phyloP scores from a whole-genome alignment of 2,329 filamentous ascomycete genomes.

The Neocatenulostroma microsporum region DNA sequence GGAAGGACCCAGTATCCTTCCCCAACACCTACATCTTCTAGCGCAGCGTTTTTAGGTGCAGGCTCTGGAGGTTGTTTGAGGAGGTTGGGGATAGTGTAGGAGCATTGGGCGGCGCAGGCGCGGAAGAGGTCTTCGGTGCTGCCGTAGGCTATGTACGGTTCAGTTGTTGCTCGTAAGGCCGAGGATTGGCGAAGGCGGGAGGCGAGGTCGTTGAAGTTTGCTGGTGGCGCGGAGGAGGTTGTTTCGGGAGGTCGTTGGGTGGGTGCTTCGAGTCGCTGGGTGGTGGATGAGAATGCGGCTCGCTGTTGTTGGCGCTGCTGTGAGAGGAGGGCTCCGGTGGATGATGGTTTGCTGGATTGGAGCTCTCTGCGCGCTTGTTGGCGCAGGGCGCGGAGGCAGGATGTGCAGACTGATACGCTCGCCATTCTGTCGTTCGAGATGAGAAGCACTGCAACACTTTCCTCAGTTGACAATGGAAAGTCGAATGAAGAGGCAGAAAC shows the following conservation, averaged over 20 bases:
- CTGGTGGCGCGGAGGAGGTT: constrained; percentile 7
- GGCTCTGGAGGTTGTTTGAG: constrained; percentile 54
- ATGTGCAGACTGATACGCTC: constrained; percentile 16
- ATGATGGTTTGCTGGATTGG: constrained; percentile 6
- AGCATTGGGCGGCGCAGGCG: constrained; percentile 62
- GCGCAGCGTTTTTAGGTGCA: constrained; percentile 64
- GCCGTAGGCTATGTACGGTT: constrained; percentile 71
- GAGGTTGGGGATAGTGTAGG: constrained; percentile 66
- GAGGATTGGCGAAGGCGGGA: constrained; percentile 16
- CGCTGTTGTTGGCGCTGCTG: not conserved
- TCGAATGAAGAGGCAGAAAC: too few relatives aligned
- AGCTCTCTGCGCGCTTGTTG: constrained; percentile 9
- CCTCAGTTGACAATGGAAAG: not conserved
- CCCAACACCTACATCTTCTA: constrained; percentile 72
- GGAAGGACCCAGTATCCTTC: constrained; percentile 70
- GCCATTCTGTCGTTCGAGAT: constrained; percentile 12
- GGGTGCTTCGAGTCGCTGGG: not conserved
- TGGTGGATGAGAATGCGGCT: not conserved
- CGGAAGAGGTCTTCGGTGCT: constrained; percentile 72
- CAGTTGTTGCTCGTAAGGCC: constrained; percentile 38
- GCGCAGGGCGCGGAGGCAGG: constrained; percentile 19
- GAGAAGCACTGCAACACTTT: not conserved
- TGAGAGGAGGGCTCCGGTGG: not conserved
- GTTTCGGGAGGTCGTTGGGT: not conserved
- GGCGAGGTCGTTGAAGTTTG: constrained; percentile 20